These are phyloP conservation scores for Tricholoma furcatifolium DNA, from an alignment of 768 basidiomycete genomes.

Conservation along the genomic window DNA sequence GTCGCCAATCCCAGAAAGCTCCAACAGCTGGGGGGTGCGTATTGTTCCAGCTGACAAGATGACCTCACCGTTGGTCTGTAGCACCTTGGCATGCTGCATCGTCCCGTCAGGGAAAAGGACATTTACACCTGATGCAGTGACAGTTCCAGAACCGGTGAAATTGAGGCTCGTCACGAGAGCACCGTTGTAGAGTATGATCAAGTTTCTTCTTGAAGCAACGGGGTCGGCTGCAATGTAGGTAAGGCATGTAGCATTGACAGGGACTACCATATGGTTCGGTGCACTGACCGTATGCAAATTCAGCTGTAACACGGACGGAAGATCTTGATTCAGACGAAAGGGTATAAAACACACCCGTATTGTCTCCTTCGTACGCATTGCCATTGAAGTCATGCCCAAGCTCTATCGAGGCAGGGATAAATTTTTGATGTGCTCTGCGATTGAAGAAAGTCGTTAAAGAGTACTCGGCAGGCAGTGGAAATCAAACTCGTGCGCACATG, in stretches of 20 bases:
- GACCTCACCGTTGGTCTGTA: conserved; percentile 22
- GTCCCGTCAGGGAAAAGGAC: conserved; percentile 26
- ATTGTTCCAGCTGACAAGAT: conserved; percentile 29
- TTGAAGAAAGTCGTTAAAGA: background rate
- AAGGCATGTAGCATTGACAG: background rate
- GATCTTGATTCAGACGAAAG: conserved; percentile 24
- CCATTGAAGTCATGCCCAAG: conserved; percentile 31
- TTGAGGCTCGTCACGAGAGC: conserved; percentile 24
- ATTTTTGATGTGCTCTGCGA: conserved; percentile 26
- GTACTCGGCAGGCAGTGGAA: background rate
- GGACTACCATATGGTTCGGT: background rate
- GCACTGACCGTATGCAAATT: conserved; percentile 29
- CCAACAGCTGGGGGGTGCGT: conserved; percentile 35
- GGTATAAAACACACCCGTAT: conserved; percentile 26
- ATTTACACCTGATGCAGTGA: conserved; percentile 21
- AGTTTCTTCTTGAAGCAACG: conserved; percentile 19
- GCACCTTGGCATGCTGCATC: conserved; percentile 13
- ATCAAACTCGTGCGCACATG: conserved; percentile 18
- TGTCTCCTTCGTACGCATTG: conserved; percentile 27
- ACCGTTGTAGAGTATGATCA: conserved; percentile 22
- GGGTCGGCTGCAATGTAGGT: conserved; percentile 23
- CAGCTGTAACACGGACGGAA: conserved; percentile 25
- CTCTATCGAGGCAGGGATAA: conserved; percentile 28
- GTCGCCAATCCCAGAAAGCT: conserved; percentile 32
- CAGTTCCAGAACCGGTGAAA: conserved; percentile 3